Base-by-base conservation (phyloP, 768 basidiomycete species). In the Candolleomyces eurysporus region DNA sequence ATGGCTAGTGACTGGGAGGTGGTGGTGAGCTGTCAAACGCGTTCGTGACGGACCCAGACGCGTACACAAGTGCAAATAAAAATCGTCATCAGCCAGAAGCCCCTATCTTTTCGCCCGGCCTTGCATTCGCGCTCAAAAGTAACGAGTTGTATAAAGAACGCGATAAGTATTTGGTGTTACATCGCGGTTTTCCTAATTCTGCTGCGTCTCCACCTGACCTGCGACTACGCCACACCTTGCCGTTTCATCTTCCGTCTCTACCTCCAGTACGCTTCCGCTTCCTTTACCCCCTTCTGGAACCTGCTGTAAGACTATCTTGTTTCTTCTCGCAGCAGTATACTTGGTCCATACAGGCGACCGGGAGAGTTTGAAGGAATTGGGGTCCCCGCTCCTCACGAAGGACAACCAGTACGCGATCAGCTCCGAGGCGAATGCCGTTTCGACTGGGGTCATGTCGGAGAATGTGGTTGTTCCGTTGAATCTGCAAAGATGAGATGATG, bases 361-460 rank as follows among this genome's bases (percentile, higher is more conserved):
- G 0, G 75, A 63, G 1, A 86, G 76, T 67, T 83, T 86, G 72
- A 77, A 75, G 6, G 79, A 79, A 69, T 86, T 88, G 0, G 84
- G 85, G 66, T 86, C 70, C 2, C 78, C 78, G 1, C 80, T 68
- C 46, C 85, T 83, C 21, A 87, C 85, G 63, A 88, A 87, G 2
- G 85, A 88, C 6, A 88, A 71, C 84, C 86, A 87, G 68, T 88
- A 87, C 7, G 83, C 85, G 48, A 85, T 85, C 32, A 86, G 73
- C 68, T 88, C 88, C 40, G 77, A 69, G 0, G 84, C 81, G 63
- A 88, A 88, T 7, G 81, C 79, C 1, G 64, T 67, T 64, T 87
- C 80, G 9, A 75, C 70, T 0, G 79, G 73, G 10, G 78, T 79
- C 72, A 82, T 73, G 3, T 76, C 69, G 1, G 77, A 75, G 68